Evolutionary conservation across 1,139 yeast species (phyloP), one percentile per base, ranked within the genome.

Genomic region (Pichia sp.): DNA sequence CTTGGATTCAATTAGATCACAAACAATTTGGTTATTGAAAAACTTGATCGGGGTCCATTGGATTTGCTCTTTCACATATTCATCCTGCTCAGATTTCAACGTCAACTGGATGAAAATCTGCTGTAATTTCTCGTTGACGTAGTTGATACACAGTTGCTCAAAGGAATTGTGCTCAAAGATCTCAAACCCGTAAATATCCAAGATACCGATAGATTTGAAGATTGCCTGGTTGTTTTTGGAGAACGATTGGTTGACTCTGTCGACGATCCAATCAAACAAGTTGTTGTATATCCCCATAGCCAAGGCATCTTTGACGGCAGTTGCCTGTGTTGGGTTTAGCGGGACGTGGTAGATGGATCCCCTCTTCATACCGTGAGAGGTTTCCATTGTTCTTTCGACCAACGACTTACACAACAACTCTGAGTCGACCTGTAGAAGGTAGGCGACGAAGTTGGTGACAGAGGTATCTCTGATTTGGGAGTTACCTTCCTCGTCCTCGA

Each of bases 151-250:
- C 62, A 93, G 79, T 72, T 93, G 99, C 70, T 95, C 99, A 71
- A 95, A 93, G 3, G 97, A 90, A 74, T 93, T 93, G 66, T 89
- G 93, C 55, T 93, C 98, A 67, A 95, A 95, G 67, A 95, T 93
- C 71, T 95, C 99, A 74, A 95, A 95, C 8, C 99, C 99, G 68
- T 95, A 95, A 63, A 95, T 95, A 81, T 95, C 99, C 67, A 95
- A 78, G 66, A 95, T 95, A 61, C 99, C 99, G 66, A 95, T 85
- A 12, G 93, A 80, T 70, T 87, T 89, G 48, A 57, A 59, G 52
- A 78, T 77, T 45, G 81, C 80, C 49, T 75, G 74, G 24, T 76
- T 75, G 12, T 48, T 50, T 33, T 61, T 61, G n/a, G 64, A 60
- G 62, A 86, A 74, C 0, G 97, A 88, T 51, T 76, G 72, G 69